A percentile compares a stretch with the other conserved stretches of the same genome.
phyloP scores from a whole-genome alignment of 495 filamentous ascomycete species.

The Sordaria brevicollis region DNA sequence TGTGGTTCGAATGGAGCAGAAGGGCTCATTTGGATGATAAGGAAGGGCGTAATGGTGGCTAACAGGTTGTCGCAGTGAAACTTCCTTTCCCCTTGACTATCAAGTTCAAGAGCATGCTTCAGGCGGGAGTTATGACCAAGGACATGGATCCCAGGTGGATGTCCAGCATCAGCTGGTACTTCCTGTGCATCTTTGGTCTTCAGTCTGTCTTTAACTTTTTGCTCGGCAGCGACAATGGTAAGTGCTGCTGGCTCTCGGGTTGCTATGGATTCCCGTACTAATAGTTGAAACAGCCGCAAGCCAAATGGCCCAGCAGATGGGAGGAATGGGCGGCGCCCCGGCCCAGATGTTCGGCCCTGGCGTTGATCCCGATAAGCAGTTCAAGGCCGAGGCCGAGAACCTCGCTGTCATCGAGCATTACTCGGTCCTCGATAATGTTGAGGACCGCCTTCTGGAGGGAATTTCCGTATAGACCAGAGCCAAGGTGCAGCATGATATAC shows the following conservation, averaged over 20 bases:
- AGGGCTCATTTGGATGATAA: neutral
- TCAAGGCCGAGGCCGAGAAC: slow-evolving; percentile 85
- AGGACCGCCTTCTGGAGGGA: slow-evolving; percentile 62
- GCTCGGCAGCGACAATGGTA: slow-evolving; percentile 89
- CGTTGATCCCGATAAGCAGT: slow-evolving; percentile 92
- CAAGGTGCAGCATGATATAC: neutral
- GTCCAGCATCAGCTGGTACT: slow-evolving; percentile 97
- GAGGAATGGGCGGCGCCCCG: slow-evolving; percentile 16
- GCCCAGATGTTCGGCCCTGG: slow-evolving; percentile 76
- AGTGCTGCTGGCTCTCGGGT: slow-evolving; percentile 17
- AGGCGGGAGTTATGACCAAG: slow-evolving; percentile 87
- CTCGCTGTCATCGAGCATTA: slow-evolving; percentile 88
- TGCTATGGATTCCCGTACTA: neutral
- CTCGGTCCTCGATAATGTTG: slow-evolving; percentile 77
- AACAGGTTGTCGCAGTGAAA: slow-evolving; percentile 56
- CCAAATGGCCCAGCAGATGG: slow-evolving; percentile 93
- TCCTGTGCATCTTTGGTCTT: slow-evolving; percentile 89
- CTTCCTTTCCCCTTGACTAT: slow-evolving; percentile 96
- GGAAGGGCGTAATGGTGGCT: neutral
- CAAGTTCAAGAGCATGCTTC: slow-evolving; percentile 98
- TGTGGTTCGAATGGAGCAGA: slow-evolving; percentile 16
- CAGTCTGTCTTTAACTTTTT: slow-evolving; percentile 98
- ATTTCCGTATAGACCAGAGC: slow-evolving; percentile 28
- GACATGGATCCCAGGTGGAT: slow-evolving; percentile 98
- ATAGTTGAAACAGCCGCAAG: slow-evolving; percentile 58